Evolutionary conservation across 495 filamentous ascomycete genomes (phyloP).

Genomic region (Symbiotaphrina buchneri): DNA sequence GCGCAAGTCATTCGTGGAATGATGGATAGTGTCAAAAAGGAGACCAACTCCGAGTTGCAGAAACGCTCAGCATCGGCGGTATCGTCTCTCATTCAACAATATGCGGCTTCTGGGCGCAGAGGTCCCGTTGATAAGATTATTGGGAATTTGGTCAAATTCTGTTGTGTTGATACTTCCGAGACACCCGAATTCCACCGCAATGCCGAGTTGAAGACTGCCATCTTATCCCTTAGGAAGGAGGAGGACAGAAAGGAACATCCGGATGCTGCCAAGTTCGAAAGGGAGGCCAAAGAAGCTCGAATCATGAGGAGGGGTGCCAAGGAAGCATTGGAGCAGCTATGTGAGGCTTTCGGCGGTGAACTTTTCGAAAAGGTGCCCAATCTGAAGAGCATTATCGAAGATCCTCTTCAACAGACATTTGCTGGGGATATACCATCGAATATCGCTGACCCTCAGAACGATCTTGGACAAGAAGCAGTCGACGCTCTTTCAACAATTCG

Average conservation of each 20-base stretch:
- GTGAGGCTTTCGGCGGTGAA: constrained; percentile 48
- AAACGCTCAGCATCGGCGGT: constrained; percentile 68
- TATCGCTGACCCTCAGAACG: constrained; percentile 40
- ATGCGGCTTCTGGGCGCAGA: constrained; percentile 49
- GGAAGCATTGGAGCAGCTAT: constrained; percentile 77
- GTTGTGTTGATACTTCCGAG: constrained; percentile 89
- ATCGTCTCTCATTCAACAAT: constrained; percentile 61
- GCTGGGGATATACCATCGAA: constrained; percentile 44
- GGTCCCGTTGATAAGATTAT: constrained; percentile 85
- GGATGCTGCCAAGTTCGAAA: constrained; percentile 71
- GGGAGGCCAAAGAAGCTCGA: constrained; percentile 62
- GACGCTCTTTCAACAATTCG: constrained; percentile 85
- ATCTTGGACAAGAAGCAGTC: constrained; percentile 73
- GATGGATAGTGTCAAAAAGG: constrained; percentile 94
- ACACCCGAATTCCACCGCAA: constrained; percentile 84
- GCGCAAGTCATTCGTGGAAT: constrained; percentile 76
- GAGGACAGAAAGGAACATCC: constrained; percentile 86
- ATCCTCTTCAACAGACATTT: constrained; percentile 53
- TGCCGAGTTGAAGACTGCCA: constrained; percentile 45
- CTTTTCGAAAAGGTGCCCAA: constrained; percentile 65
- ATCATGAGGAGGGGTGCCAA: constrained; percentile 85
- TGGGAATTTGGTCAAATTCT: constrained; percentile 84
- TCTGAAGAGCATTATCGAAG: constrained; percentile 55
- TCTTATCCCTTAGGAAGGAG: constrained; percentile 85
- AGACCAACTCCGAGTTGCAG: constrained; percentile 82